Conservation (phyloP, 2,329 filamentous ascomycete genomes). For the Curvularia spicifera region DNA sequence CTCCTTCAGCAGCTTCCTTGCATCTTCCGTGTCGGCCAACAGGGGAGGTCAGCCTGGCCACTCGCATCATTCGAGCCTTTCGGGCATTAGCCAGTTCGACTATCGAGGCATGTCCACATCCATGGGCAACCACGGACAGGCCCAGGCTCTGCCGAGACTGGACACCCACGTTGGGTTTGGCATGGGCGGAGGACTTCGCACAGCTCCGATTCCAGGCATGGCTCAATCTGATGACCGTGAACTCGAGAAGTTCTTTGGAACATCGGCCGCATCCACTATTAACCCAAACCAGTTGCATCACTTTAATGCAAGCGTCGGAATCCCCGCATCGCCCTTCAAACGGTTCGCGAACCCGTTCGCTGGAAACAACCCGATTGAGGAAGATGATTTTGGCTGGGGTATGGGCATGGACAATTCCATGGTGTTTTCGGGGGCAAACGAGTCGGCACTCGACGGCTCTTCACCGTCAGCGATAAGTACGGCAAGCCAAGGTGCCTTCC, state of each 20-base stretch:
- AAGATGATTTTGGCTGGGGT: slow-evolving; percentile 87
- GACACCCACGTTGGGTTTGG: slow-evolving; percentile 80
- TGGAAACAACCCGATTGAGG: slow-evolving; percentile 65
- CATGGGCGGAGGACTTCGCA: slow-evolving; percentile 71
- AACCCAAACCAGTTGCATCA: slow-evolving; percentile 79
- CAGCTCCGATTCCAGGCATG: slow-evolving; percentile 66
- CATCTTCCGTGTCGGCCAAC: slow-evolving; percentile 57
- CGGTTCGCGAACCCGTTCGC: slow-evolving; percentile 60
- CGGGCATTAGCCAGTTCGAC: slow-evolving; percentile 68
- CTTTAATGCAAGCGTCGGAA: slow-evolving; percentile 77
- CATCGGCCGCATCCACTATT: slow-evolving; percentile 61
- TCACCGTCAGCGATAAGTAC: slow-evolving; percentile 96
- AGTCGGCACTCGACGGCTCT: slow-evolving; percentile 87
- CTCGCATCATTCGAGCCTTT: slow-evolving; percentile 76
- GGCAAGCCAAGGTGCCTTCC: slow-evolving; percentile 87
- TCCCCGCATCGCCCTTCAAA: slow-evolving; percentile 58
- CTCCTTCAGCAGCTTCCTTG: slow-evolving; percentile 67
- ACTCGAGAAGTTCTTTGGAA: slow-evolving; percentile 73
- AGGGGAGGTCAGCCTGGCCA: slow-evolving; percentile 60
- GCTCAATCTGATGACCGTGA: slow-evolving; percentile 67
- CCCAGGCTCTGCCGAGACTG: slow-evolving; percentile 77
- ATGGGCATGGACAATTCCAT: slow-evolving; percentile 78
- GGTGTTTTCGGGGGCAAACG: slow-evolving; percentile 62
- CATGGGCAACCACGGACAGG: slow-evolving; percentile 69
- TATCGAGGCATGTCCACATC: slow-evolving; percentile 76